phyloP scores from a whole-genome alignment of 2,329 filamentous ascomycete species.

The Phyllosticta citribraziliensis region DNA sequence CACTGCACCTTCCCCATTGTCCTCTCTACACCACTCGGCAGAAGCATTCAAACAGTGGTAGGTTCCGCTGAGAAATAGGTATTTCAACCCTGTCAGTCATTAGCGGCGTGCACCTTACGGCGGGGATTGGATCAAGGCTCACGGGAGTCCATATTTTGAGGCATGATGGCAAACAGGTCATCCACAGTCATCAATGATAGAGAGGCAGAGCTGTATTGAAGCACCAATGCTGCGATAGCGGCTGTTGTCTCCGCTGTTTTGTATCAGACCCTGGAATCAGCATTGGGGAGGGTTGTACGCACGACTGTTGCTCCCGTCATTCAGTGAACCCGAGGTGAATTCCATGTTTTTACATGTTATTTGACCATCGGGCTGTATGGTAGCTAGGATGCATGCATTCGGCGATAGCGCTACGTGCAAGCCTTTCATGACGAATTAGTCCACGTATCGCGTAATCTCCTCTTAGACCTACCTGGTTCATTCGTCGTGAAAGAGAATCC shows the following conservation, averaged over 20 bases:
- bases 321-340: constrained; percentile 24
- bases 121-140: not conserved
- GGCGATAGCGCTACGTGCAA: constrained; percentile 38
- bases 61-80: constrained; percentile 53
- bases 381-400: constrained; percentile 37
- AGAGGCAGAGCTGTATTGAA: constrained; percentile 33
- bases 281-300: not conserved
- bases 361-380: constrained; percentile 33
- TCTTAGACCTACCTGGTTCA: constrained; percentile 47
- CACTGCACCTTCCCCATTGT: constrained; percentile 58
- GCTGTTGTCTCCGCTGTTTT: constrained; percentile 16
- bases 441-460: too few relatives aligned
- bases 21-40: constrained; percentile 73
- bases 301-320: constrained; percentile 13
- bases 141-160: constrained; percentile 16
- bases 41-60: constrained; percentile 41
- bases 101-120: not conserved
- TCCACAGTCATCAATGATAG: constrained; percentile 39
- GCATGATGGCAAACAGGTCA: constrained; percentile 38
- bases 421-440: constrained; percentile 11
- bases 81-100: constrained; percentile 18
- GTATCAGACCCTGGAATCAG: not conserved
- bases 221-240: constrained; percentile 30
- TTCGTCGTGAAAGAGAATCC: constrained; percentile 64
- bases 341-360: constrained; percentile 34